phyloP scores from a whole-genome alignment of 148 eudicot genomes.

The Cornus kousa region DNA sequence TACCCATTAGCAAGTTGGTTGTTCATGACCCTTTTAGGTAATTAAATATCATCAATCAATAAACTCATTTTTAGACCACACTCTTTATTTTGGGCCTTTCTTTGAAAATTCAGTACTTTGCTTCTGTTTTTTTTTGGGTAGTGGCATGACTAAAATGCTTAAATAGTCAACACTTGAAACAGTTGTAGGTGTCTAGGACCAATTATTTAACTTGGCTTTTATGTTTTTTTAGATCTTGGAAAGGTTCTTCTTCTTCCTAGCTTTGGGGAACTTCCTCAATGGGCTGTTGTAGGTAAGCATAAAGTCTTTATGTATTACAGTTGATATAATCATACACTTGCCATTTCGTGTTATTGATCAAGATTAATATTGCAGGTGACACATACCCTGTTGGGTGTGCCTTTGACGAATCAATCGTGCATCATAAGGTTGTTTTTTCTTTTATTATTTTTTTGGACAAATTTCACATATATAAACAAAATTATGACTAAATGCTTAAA shows the following conservation, averaged over 20 bases:
- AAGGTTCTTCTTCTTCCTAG: conserved; percentile 84
- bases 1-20: no score
- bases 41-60: no score
- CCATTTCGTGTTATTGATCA: not conserved
- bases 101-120: no score
- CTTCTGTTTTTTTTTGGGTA: no score
- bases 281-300: conserved; percentile 79
- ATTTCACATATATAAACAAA: not conserved
- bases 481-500: no score
- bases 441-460: not conserved
- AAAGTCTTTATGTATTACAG: not conserved
- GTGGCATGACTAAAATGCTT: no score
- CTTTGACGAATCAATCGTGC: conserved; percentile 72
- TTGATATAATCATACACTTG: not conserved
- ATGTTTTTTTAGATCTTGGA: conserved; percentile 62
- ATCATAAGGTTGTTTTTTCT: conserved; percentile 63
- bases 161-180: no score
- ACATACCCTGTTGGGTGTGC: conserved; percentile 95
- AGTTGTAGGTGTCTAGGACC: not conserved
- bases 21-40: no score
- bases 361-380: conserved; percentile 38
- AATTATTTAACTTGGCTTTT: not conserved
- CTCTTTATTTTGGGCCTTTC: no score
- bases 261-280: conserved; percentile 87
- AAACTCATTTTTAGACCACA: no score